Conservation (phyloP, 257 asterid species). For the Prunella vulgaris region DNA sequence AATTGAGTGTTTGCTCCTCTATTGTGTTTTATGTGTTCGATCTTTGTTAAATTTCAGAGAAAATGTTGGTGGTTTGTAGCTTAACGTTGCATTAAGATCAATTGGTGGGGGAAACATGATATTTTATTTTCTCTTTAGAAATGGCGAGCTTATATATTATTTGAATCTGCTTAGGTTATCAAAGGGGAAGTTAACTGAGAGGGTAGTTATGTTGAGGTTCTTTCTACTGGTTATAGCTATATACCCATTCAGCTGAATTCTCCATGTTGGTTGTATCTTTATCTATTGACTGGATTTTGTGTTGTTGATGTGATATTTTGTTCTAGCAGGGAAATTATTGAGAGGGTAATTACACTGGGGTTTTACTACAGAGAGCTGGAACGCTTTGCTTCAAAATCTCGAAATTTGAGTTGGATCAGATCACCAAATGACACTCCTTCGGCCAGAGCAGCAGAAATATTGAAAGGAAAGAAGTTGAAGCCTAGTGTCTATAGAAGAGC, state of each 20-base stretch:
- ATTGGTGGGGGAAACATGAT: constrained; percentile 28
- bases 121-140: not conserved
- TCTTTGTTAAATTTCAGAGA: not conserved
- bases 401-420: constrained; percentile 90
- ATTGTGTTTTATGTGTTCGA: not conserved
- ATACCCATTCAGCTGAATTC: not conserved
- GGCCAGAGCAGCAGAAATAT: constrained; percentile 41
- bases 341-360: constrained; percentile 78
- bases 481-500: constrained; percentile 85
- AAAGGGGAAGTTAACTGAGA: not conserved
- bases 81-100: not conserved
- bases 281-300: not conserved
- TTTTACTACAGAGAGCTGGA: constrained; percentile 88
- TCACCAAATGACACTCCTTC: constrained; percentile 51
- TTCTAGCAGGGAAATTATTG: constrained; percentile 77
- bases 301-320: constrained; percentile 5
- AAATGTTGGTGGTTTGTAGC: not conserved
- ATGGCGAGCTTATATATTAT: not conserved
- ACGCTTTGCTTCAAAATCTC: constrained; percentile 75
- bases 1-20: constrained; percentile 17
- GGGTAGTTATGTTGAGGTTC: not conserved
- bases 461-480: constrained; percentile 48
- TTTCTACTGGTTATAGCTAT: not conserved
- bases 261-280: not conserved
- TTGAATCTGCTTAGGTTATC: not conserved